phyloP scores from a whole-genome alignment of 441 rosid species.

The Bocquillonia castaneifolia region DNA sequence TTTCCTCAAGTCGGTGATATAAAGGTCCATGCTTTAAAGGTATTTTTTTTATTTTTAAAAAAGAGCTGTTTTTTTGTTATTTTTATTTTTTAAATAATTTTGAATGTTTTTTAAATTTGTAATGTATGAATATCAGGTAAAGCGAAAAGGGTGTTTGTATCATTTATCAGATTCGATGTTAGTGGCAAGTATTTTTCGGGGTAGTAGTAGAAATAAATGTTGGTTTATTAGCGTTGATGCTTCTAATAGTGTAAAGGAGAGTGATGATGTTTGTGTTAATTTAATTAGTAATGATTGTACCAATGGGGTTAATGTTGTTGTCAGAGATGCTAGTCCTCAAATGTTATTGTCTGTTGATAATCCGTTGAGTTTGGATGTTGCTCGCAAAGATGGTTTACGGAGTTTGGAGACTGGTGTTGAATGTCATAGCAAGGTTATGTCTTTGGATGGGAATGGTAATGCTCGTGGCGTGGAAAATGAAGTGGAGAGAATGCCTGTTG shows the following conservation, averaged over 20 bases:
- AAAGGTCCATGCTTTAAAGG: conserved; percentile 47
- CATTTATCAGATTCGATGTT: conserved; percentile 46
- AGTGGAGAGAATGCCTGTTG: conserved; percentile 7
- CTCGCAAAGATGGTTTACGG: conserved; percentile 5
- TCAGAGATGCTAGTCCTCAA: conserved; percentile 17
- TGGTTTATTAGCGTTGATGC: conserved; percentile 57
- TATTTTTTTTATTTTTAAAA: conserved; percentile 11
- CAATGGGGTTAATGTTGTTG: conserved; percentile 20
- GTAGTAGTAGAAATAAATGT: conserved; percentile 27
- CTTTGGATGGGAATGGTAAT: conserved; percentile 9
- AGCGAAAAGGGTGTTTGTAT: conserved; percentile 43
- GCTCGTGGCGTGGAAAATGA: conserved; percentile 2
- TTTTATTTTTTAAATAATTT: neutral
- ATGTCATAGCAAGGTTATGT: neutral
- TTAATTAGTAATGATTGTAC: conserved; percentile 8
- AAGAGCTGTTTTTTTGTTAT: neutral
- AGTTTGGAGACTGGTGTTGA: conserved; percentile 19
- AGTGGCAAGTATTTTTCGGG: conserved; percentile 45
- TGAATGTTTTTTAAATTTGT: neutral
- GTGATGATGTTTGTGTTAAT: conserved; percentile 9
- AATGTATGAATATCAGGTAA: conserved; percentile 33
- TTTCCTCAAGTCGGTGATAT: conserved; percentile 48
- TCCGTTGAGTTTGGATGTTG: conserved; percentile 10
- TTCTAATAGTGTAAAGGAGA: conserved; percentile 25
- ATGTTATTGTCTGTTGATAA: conserved; percentile 7